Evolutionary conservation across 129 eudicot genomes (phyloP).

Genomic region (Saposhnikovia divaricata): DNA sequence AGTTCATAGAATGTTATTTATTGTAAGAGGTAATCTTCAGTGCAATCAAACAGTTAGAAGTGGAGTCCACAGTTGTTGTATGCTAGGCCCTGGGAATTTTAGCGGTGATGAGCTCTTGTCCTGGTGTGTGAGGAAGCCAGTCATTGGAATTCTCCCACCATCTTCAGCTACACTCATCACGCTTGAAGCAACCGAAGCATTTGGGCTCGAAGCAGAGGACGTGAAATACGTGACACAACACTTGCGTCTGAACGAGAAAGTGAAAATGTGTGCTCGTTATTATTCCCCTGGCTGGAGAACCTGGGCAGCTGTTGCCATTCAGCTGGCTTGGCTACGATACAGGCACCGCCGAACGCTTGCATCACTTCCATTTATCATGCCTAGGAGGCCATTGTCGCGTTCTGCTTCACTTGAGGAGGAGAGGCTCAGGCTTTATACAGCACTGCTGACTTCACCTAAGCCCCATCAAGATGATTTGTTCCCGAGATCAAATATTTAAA

Average conservation of each 20-base stretch:
- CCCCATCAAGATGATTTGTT: background rate
- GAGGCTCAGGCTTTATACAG: constrained; percentile 5
- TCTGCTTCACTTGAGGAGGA: background rate
- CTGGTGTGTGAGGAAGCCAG: background rate
- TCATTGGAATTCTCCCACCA: background rate
- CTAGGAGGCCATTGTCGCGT: background rate
- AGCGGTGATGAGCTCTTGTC: background rate
- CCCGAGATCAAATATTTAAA: background rate
- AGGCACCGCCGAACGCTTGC: background rate
- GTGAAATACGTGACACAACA: background rate
- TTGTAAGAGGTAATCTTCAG: background rate
- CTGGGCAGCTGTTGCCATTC: constrained; percentile 5
- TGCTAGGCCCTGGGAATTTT: background rate
- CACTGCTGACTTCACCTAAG: constrained; percentile 4
- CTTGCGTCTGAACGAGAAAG: background rate
- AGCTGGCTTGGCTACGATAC: background rate
- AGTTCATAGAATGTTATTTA: background rate
- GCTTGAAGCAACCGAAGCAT: constrained; percentile 1
- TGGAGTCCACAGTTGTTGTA: background rate
- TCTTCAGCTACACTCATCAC: background rate
- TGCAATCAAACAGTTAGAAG: background rate
- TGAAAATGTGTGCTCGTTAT: background rate
- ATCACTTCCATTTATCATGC: background rate
- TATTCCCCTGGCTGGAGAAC: background rate
- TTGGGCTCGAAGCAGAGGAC: background rate